A percentile compares a stretch with the other conserved stretches of the same genome.
Conservation (phyloP, 2,329 filamentous ascomycete genomes). For the Hymenoscyphus infarciens region DNA sequence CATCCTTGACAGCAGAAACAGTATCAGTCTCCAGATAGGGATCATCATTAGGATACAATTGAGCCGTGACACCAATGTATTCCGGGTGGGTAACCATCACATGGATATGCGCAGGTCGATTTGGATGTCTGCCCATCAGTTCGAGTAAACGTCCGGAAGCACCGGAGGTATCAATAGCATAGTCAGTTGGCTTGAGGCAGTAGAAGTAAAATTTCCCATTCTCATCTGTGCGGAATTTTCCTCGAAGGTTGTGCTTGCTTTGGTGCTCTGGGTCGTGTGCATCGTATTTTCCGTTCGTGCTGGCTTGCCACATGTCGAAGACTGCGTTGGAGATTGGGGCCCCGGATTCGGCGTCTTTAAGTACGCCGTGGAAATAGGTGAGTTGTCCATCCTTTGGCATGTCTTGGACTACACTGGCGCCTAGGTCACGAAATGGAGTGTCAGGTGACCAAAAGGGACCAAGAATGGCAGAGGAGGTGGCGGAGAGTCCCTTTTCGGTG, state of each 20-base stretch:
- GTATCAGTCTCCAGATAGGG: slow-evolving; percentile 54
- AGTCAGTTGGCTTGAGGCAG: slow-evolving; percentile 45
- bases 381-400: slow-evolving; percentile 45
- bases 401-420: slow-evolving; percentile 57
- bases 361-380: slow-evolving; percentile 54
- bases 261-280: slow-evolving; percentile 60
- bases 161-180: slow-evolving; percentile 43
- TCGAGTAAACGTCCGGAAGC: slow-evolving; percentile 50
- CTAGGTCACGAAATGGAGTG: slow-evolving; percentile 67
- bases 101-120: slow-evolving; percentile 58
- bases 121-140: slow-evolving; percentile 53
- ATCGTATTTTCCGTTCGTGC: slow-evolving; percentile 55
- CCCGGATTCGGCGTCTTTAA: slow-evolving; percentile 41
- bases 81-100: slow-evolving; percentile 47
- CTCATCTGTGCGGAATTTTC: slow-evolving; percentile 55
- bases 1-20: slow-evolving; percentile 41
- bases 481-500: slow-evolving; percentile 21
- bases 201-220: slow-evolving; percentile 54
- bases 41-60: slow-evolving; percentile 70
- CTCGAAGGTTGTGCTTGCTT: slow-evolving; percentile 57
- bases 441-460: slow-evolving; percentile 71
- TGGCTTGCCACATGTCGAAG: slow-evolving; percentile 65
- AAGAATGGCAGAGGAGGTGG: slow-evolving; percentile 63
- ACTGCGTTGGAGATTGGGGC: slow-evolving; percentile 42
- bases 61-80: slow-evolving; percentile 68